Evolutionary conservation across 202 grass and related monocot genomes (phyloP).

Genomic region (Schoenoplectus triqueter): DNA sequence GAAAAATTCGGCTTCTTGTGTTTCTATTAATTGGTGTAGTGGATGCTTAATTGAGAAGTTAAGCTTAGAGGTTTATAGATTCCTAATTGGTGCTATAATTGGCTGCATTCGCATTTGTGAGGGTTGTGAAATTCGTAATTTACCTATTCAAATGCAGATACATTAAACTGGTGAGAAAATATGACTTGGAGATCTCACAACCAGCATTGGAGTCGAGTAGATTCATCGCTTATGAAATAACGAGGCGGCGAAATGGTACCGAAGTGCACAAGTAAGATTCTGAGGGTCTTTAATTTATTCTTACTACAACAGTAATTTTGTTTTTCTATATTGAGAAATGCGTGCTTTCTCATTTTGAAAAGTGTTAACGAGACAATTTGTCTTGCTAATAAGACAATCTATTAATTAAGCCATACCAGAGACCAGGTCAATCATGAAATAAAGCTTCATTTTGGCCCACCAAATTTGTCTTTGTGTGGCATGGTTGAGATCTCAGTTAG

Average conservation of each 20-base stretch:
- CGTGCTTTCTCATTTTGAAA: slow-evolving; percentile 21
- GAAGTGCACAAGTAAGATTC: slow-evolving; percentile 85
- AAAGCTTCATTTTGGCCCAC: background rate
- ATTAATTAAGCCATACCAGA: background rate
- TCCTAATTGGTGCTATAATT: background rate
- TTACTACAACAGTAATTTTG: background rate
- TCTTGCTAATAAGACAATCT: background rate
- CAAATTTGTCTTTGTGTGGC: background rate
- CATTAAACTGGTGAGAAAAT: slow-evolving; percentile 81
- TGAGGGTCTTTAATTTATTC: background rate
- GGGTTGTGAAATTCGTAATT: slow-evolving; percentile 16
- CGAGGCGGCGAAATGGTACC: slow-evolving; percentile 68
- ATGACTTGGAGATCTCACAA: slow-evolving; percentile 87
- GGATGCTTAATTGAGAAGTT: too few relatives aligned
- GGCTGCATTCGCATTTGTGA: background rate
- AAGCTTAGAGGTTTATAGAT: background rate
- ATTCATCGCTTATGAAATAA: slow-evolving; percentile 82
- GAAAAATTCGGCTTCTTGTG: background rate
- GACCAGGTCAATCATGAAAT: background rate
- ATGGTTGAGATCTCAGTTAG: background rate
- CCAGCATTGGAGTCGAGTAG: slow-evolving; percentile 78
- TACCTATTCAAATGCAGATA: slow-evolving; percentile 51
- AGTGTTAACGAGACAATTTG: background rate
- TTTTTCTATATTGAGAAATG: background rate
- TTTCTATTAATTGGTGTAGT: background rate